These are phyloP conservation scores for Cyclotella kingstonii DNA, from an alignment of 108 stramenopile species.

Conservation along the genomic window DNA sequence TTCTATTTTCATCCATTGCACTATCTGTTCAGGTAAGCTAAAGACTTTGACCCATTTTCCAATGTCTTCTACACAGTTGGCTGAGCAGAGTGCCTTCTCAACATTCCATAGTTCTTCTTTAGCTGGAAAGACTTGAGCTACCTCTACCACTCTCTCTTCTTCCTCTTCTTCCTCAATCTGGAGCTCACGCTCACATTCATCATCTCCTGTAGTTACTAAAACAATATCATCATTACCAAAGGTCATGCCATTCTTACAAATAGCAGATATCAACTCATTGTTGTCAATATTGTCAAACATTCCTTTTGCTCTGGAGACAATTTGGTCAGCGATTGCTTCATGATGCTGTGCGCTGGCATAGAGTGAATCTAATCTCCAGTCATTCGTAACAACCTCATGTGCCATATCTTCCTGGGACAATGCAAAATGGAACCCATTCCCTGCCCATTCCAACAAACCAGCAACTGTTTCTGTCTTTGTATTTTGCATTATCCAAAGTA, in stretches of 20 bases:
- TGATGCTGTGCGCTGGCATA: conserved; percentile 16
- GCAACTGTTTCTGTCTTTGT: conserved; percentile 37
- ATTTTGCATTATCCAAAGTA: conserved; percentile 54
- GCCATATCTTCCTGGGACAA: conserved; percentile 16
- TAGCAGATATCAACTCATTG: neutral
- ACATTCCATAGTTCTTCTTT: conserved; percentile 29
- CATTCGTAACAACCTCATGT: too few relatives aligned
- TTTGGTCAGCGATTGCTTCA: conserved; percentile 7
- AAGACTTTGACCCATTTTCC: neutral
- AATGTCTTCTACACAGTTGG: neutral
- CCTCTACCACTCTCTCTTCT: conserved; percentile 51
- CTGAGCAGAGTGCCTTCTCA: neutral
- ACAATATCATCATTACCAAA: conserved; percentile 19
- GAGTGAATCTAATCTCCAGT: too few relatives aligned
- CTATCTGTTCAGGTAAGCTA: conserved; percentile 3
- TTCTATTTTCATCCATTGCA: neutral
- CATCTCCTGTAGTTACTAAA: conserved; percentile 15
- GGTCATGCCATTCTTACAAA: neutral
- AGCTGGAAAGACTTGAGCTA: conserved; percentile 19
- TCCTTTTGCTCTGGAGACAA: conserved; percentile 19
- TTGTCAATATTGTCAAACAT: neutral
- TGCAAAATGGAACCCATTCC: conserved; percentile 43
- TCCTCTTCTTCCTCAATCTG: conserved; percentile 46
- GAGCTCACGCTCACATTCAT: conserved; percentile 58
- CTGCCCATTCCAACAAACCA: conserved; percentile 39